Base-by-base conservation (phyloP, 345 rosid genomes). In the Luvunga scandens region DNA sequence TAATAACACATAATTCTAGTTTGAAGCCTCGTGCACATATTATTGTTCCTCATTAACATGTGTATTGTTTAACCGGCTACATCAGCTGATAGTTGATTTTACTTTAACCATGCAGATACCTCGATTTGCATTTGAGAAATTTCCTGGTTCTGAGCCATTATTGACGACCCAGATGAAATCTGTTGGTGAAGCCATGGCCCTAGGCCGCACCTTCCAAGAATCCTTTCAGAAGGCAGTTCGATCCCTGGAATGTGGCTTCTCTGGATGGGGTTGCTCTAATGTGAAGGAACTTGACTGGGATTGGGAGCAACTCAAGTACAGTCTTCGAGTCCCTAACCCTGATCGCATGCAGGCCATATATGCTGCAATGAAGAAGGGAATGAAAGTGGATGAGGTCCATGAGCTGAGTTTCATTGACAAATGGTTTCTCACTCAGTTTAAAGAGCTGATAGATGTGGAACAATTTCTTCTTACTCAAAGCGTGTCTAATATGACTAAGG, bases 111-210 rank as follows among this genome's bases (percentile, higher is more conserved):
- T 84, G 90, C 90, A 96, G 99, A 96, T 96, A 65, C 99, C 97
- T 22, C 79, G 98, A 62, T 96, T 94, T 85, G 99, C 99, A 62
- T 96, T 96, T 80, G 99, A 96, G 88, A 96, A 96, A 85, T 96
- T 95, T 83, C 99, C 99, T 22, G 98, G 99, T 71, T 96, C 99
- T 61, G 90, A 90, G 77, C 95, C 99, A 13, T 72, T 89, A 78
- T 77, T 96, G 75, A 93, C 98, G 22, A 96, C 99, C 66, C 98
- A 94, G 84, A 96, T 96, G 99, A 92, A 93, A 83, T 96, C 97
- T 77, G 99, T 96, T 79, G 99, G 98, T 56, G 99, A 96, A 79
- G 80, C 93, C 80, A 96, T 94, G 99, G 93, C 98, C 61, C 72
- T 96, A 13, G 98, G 99, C 66, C 93, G 97, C 22, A 94, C 97